phyloP scores from a whole-genome alignment of 192 early-diverging fungal genomes.

The Coemansia sp. region DNA sequence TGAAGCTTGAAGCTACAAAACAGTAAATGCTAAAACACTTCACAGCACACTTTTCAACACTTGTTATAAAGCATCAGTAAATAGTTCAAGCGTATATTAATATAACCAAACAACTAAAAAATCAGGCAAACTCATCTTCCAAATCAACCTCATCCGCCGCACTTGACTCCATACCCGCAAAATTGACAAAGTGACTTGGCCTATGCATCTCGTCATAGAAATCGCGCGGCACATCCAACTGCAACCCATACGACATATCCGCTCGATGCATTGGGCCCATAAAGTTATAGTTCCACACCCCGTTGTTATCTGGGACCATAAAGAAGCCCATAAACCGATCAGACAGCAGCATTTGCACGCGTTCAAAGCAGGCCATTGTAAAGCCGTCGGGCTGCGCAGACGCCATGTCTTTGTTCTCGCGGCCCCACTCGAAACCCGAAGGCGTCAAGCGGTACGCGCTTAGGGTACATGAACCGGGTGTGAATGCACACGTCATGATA shows the following conservation, averaged over 20 bases:
- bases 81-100: no score
- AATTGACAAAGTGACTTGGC: conserved; percentile 94
- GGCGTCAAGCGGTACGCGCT: conserved; percentile 95
- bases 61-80: no score
- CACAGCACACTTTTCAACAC: background rate
- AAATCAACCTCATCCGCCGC: conserved; percentile 40
- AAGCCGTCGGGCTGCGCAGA: conserved; percentile 84
- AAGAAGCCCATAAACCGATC: conserved; percentile 98
- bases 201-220: conserved; percentile 98
- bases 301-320: conserved; percentile 92
- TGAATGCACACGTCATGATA: conserved; percentile 93
- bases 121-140: conserved; percentile 55
- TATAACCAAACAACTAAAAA: background rate
- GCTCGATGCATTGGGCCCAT: conserved; percentile 92
- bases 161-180: conserved; percentile 64
- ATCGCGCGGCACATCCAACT: conserved; percentile 90
- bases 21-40: background rate
- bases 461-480: conserved; percentile 95
- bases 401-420: conserved; percentile 83
- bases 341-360: conserved; percentile 94
- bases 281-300: conserved; percentile 99
- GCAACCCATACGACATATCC: conserved; percentile 90
- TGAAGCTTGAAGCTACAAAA: no score
- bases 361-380: conserved; percentile 84
- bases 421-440: conserved; percentile 96